Conservation (phyloP, 768 basidiomycete genomes). For the Sistotremastrum niveocremeum region DNA sequence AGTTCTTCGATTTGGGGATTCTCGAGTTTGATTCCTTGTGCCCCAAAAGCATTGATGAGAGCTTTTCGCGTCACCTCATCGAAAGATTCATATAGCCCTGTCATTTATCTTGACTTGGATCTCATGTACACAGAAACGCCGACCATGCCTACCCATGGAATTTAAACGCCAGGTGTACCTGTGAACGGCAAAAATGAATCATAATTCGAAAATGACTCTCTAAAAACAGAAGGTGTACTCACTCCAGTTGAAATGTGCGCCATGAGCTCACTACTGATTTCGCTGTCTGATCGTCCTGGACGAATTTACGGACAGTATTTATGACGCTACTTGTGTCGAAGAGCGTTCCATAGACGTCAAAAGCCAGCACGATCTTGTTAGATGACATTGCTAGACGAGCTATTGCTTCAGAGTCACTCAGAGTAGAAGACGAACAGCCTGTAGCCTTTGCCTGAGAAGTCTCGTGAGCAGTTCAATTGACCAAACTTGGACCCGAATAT, state of each 20-base stretch:
- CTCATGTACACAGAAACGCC: background rate
- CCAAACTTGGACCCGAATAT: no score
- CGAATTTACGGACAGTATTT: conserved; percentile 1
- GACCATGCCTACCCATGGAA: conserved; percentile 9
- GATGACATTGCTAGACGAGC: no score
- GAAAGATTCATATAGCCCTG: conserved; percentile 16
- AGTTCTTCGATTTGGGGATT: conserved; percentile 4
- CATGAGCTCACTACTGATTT: conserved; percentile 7
- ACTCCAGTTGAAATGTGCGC: conserved; percentile 20
- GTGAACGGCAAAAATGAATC: background rate
- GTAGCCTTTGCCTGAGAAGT: no score
- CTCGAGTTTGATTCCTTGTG: conserved; percentile 4
- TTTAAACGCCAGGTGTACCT: conserved; percentile 20
- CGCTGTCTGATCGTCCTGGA: conserved; percentile 6
- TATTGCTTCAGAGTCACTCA: no score
- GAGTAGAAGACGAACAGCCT: no score
- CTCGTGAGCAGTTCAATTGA: no score
- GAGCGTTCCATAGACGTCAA: conserved; percentile 20
- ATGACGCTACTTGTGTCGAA: conserved; percentile 15
- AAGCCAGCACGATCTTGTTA: conserved; percentile 9
- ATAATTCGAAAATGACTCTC: background rate
- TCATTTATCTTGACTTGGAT: background rate
- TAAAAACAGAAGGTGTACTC: conserved; percentile 1
- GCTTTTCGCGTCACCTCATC: conserved; percentile 13
- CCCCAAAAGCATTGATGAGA: conserved; percentile 14